Percentiles rank a stretch among this genome's conserved stretches.
These are phyloP conservation scores for Pythium scleroteichum DNA, from an alignment of 352 stramenopile genomes.

Conservation along the genomic window DNA sequence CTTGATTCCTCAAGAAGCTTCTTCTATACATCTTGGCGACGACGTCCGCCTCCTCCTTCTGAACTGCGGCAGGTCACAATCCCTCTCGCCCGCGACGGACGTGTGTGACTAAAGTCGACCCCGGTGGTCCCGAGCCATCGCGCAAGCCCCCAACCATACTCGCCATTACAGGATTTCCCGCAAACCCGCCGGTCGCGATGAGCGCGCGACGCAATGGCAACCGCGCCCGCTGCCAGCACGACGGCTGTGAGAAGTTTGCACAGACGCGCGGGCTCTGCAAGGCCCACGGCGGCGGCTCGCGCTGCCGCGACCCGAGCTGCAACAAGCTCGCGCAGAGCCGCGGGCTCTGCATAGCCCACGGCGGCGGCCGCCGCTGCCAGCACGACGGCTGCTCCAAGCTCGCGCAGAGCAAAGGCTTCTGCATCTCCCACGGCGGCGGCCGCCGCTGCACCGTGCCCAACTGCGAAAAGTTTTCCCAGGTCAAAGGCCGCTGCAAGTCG, in stretches of 20 bases:
- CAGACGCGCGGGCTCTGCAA: conserved; percentile 83
- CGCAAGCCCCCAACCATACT: conserved; percentile 27
- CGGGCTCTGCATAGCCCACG: conserved; percentile 78
- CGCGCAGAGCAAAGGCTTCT: conserved; percentile 80
- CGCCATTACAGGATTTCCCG: conserved; percentile 38
- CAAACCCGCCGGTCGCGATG: conserved; percentile 17
- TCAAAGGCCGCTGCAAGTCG: conserved; percentile 85
- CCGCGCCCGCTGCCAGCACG: conserved; percentile 73
- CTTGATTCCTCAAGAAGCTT: conserved; percentile 21
- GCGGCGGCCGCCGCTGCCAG: conserved; percentile 73
- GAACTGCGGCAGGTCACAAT: background rate
- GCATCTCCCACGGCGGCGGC: conserved; percentile 79
- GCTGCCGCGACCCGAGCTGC: conserved; percentile 72
- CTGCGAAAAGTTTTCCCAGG: conserved; percentile 89
- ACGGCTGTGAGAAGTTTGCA: conserved; percentile 81
- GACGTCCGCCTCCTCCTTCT: conserved; percentile 12
- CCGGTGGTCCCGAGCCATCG: conserved; percentile 5
- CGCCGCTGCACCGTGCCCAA: conserved; percentile 67
- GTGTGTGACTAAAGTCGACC: conserved; percentile 12
- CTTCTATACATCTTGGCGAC: conserved; percentile 12
- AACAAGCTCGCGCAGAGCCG: conserved; percentile 82
- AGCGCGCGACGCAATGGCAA: conserved; percentile 57
- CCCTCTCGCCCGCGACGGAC: background rate
- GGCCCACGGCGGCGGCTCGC: conserved; percentile 79
- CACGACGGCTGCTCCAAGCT: conserved; percentile 70